Base-by-base conservation (phyloP, 192 early-diverging fungal genomes). In the Powellomyces hirtus region DNA sequence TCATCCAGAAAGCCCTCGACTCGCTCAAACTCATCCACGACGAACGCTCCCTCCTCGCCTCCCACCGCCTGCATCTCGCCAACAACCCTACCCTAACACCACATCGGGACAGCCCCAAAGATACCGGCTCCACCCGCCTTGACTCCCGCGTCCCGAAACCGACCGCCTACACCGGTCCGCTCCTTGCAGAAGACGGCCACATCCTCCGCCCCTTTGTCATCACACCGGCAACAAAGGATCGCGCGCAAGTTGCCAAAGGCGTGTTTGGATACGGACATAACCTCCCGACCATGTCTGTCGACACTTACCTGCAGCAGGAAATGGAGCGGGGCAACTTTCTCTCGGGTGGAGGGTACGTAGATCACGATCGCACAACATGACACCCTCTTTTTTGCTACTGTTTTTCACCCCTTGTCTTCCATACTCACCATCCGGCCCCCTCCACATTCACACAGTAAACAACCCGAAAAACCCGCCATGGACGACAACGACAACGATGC, bases 241-340 rank as follows among this genome's bases (percentile, higher is more conserved):
- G 91, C 4, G 80, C 90, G 64, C 79, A 82, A 38, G 81, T 96
- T 50, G 81, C 82, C 53, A 78, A 95, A 30, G 80, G 85, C 24
- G 96, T 98, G 13, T 99, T 95, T 70, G 53, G 89, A 22, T 92
- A 91, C 0, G 87, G 91, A 11, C 90, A 91, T 74, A 89, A 84
- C 29, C 66, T 99, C 62, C 97, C 97, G 6, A 97, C 96, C 4
- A 98, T 99, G 96, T 84, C 92, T 0, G 87, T 99, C 50, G 97
- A 99, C 45, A 91, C 98, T 76, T 99, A 95, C 66, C 66, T 98
- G 62, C 82, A 92, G 49, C 84, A 87, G 53, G 94, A 99, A 75
- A 78, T 84, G 61, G 87, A 90, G 66, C 84, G 92, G 4, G 97
- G 97, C 4, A 93, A 93, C 61, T 86, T 98, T 33, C 87, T 99